Evolutionary conservation across 495 filamentous ascomycete genomes (phyloP), one percentile per base, ranked within the genome.

Genomic region (Penicillium mononematosum): DNA sequence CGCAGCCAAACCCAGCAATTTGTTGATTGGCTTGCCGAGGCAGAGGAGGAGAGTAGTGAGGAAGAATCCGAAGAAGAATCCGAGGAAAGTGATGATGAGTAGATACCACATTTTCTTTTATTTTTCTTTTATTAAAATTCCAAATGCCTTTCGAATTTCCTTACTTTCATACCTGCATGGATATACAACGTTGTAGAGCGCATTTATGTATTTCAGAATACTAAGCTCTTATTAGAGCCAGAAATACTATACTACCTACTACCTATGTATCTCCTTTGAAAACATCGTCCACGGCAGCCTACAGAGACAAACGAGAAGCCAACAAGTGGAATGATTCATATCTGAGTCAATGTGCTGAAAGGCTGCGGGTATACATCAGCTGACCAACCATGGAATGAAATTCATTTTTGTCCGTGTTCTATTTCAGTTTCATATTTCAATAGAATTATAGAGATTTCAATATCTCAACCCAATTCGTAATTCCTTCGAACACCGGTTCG

Each of bases 1-100:
- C 86, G 88, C 63, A 83, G 75, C 32, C 86, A 88, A 71, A 87
- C 88, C 48, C 75, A 85, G 67, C 84, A 86, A 47, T 86, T 98
- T 72, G 85, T 98, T 31, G 89, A 95, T 57, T 96, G 87, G 85
- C 70, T 98, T 55, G 87, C 85, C 46, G 86, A 91, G 62, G 91
- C 89, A 0, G 88, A 90, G 63, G 88, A 89, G 64, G 86, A 87
- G 22, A 84, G 83, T 41, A 84, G 85, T n/a, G 89, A 88, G 10
- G 90, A 90, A 1, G 83, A 85, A 6, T 84, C 85, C 4, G 81
- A 82, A 6, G 81, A 83, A 25, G 83, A 85, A 6, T 36, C 32
- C 11, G 32, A 36, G 29, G 79, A 78, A 19, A 68, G 73, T 27
- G 55, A 43, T 34, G 61, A 64, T 17, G 53, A 58, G 29, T 56